Conservation (phyloP, 1,284 basidiomycete species). For the Ceratobasidium sp. region DNA sequence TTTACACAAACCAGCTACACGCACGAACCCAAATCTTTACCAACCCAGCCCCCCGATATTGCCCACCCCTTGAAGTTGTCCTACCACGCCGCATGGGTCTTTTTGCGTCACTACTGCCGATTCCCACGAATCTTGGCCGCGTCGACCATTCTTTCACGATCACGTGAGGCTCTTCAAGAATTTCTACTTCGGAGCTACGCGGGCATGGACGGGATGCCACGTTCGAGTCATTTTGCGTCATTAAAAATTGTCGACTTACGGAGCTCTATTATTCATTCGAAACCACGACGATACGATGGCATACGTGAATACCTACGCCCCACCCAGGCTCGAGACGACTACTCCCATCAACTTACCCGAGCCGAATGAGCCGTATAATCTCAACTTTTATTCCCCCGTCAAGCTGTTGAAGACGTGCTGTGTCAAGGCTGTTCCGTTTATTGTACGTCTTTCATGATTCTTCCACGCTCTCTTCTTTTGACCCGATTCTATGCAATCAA, state of each 20-base stretch:
- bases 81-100: too few relatives aligned
- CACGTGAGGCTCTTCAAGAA: too few relatives aligned
- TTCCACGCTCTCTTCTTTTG: neutral
- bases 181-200: too few relatives aligned
- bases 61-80: too few relatives aligned
- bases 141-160: too few relatives aligned
- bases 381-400: conserved; percentile 48
- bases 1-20: too few relatives aligned
- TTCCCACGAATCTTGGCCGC: too few relatives aligned
- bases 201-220: neutral
- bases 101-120: too few relatives aligned
- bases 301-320: conserved; percentile 35
- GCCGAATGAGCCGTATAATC: conserved; percentile 31
- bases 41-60: too few relatives aligned
- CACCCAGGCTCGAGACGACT: neutral
- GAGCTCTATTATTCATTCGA: neutral
- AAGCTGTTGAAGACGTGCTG: conserved; percentile 46
- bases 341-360: conserved; percentile 6
- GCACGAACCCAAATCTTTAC: too few relatives aligned
- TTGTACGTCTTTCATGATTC: conserved; percentile 42
- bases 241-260: too few relatives aligned
- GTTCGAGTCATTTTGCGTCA: neutral
- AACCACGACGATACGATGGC: neutral
- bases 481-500: neutral
- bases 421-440: conserved; percentile 48